Evolutionary conservation across 2,329 filamentous ascomycete genomes (phyloP).

Genomic region (Arthrocladium fulminans): DNA sequence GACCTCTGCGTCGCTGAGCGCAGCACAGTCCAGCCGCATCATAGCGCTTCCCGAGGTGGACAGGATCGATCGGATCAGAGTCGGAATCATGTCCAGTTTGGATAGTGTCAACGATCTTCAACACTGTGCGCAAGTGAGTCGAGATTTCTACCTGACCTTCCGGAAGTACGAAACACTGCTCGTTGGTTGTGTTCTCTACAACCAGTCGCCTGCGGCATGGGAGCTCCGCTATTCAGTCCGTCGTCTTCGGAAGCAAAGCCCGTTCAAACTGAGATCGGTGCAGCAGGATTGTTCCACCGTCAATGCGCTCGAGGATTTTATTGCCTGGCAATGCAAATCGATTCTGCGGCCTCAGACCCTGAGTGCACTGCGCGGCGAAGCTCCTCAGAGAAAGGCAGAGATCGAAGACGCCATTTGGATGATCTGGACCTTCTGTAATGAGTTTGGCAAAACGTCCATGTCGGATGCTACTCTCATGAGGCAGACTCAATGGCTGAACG

Average conservation of each 20-base stretch:
- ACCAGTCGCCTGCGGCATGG: slow-evolving; percentile 20
- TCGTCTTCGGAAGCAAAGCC: slow-evolving; percentile 12
- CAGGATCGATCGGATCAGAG: not conserved
- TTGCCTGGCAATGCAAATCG: slow-evolving; percentile 47
- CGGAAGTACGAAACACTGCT: slow-evolving; percentile 19
- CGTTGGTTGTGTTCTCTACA: slow-evolving; percentile 18
- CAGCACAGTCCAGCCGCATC: not conserved
- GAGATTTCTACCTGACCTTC: slow-evolving; percentile 20
- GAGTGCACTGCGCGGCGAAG: slow-evolving; percentile 42
- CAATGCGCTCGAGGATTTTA: slow-evolving; percentile 46
- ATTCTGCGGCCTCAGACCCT: slow-evolving; percentile 51
- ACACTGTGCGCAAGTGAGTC: slow-evolving; percentile 20
- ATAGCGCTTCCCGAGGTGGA: not conserved
- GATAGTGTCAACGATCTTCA: slow-evolving; percentile 10
- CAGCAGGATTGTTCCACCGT: slow-evolving; percentile 44
- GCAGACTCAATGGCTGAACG: slow-evolving; percentile 53
- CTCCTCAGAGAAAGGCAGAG: slow-evolving; percentile 39
- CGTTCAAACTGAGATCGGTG: slow-evolving; percentile 18
- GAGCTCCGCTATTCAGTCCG: slow-evolving; percentile 18
- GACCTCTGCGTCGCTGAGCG: not conserved
- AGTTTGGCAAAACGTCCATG: slow-evolving; percentile 46
- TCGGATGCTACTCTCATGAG: slow-evolving; percentile 27
- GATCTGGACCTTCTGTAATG: slow-evolving; percentile 57
- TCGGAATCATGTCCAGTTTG: slow-evolving; percentile 6
- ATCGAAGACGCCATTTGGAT: slow-evolving; percentile 57